Conservation (phyloP, 306 rosid species). For the Malus sieversii region DNA sequence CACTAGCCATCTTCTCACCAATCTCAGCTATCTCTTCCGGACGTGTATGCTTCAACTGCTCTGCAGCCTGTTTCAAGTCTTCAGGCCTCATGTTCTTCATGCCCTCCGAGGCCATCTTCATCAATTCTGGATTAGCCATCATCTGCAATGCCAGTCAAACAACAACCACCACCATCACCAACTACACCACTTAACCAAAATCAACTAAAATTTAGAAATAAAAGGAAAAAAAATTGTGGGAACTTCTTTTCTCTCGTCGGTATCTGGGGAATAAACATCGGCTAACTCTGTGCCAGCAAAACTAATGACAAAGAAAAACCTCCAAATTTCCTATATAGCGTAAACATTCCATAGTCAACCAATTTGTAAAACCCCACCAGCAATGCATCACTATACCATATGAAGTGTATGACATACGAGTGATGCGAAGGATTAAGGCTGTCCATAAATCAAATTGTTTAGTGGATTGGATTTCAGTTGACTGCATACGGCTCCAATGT, state of each 20-base stretch:
- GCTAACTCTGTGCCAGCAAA: too few species aligned
- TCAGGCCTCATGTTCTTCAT: slow-evolving; percentile 84
- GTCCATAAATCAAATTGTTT: too few species aligned
- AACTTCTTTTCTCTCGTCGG: too few species aligned
- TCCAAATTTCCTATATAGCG: neutral
- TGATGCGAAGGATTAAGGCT: too few species aligned
- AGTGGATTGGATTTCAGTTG: too few species aligned
- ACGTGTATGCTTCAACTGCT: slow-evolving; percentile 76
- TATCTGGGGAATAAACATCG: too few species aligned
- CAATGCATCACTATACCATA: neutral
- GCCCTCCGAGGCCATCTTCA: slow-evolving; percentile 91
- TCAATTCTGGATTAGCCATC: slow-evolving; percentile 89
- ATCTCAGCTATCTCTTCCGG: slow-evolving; percentile 96
- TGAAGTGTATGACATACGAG: too few species aligned
- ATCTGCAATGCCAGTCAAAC: slow-evolving; percentile 42
- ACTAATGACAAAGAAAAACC: neutral
- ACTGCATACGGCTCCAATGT: too few species aligned
- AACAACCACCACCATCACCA: neutral
- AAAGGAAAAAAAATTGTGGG: too few species aligned
- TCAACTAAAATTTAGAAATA: too few species aligned
- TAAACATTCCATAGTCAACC: neutral
- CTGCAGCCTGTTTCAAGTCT: slow-evolving; percentile 75
- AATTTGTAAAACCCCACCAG: neutral
- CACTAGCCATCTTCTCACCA: slow-evolving; percentile 81
- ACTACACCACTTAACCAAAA: neutral